Evolutionary conservation across 495 filamentous ascomycete species (phyloP).

Genomic region (Chaetomidium leptoderma): DNA sequence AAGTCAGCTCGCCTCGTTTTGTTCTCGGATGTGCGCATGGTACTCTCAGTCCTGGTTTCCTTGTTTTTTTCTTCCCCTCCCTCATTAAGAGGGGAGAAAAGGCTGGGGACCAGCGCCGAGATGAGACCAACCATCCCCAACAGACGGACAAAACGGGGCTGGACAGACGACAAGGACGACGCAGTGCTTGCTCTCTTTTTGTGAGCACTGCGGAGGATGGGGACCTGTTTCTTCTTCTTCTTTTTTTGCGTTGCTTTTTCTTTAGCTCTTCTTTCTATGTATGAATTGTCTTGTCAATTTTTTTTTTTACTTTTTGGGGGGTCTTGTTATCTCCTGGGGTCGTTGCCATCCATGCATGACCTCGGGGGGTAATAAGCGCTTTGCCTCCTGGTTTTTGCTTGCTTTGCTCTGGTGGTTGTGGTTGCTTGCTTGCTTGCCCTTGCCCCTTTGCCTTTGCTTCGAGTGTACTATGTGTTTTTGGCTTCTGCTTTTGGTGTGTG

Average conservation of each 20-base stretch:
- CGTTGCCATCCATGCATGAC: background rate
- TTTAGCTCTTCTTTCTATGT: background rate
- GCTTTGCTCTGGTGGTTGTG: background rate
- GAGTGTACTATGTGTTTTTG: background rate
- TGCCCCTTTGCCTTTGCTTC: background rate
- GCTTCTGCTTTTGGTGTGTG: background rate
- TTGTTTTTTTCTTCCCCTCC: too few relatives aligned
- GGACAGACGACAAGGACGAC: too few relatives aligned
- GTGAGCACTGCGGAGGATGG: background rate
- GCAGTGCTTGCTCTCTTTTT: too few relatives aligned
- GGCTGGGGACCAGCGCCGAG: too few relatives aligned
- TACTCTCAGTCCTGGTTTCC: too few relatives aligned
- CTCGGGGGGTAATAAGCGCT: background rate
- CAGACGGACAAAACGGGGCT: too few relatives aligned
- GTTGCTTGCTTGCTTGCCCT: background rate
- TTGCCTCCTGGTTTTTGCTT: background rate
- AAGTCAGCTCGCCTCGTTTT: too few relatives aligned
- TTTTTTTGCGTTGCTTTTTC: too few relatives aligned
- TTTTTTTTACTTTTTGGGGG: too few relatives aligned
- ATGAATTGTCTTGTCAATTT: slow-evolving; percentile 3
- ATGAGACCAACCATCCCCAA: too few relatives aligned
- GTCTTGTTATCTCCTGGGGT: background rate
- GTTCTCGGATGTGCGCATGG: too few relatives aligned
- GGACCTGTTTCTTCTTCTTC: background rate
- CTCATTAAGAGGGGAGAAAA: too few relatives aligned